Percentiles rank a stretch among this genome's conserved stretches.
Conservation (phyloP, 2,329 filamentous ascomycete species). For the Trichoderma sp. region DNA sequence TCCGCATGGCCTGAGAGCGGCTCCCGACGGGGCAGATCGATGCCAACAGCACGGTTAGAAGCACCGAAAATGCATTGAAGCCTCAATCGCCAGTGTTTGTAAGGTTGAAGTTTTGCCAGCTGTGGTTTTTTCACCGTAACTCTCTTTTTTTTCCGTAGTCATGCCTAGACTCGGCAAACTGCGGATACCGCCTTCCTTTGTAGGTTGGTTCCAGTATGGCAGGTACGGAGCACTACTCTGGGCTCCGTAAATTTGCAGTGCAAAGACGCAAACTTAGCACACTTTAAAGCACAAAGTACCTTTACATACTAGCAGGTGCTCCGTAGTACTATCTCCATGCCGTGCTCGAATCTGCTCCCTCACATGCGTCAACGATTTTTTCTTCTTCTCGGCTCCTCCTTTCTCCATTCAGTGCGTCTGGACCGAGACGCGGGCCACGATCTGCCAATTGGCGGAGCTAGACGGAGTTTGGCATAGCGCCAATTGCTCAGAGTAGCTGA, state of each 20-base stretch:
- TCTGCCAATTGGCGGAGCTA: constrained; percentile 9
- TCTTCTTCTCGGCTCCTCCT: constrained; percentile 6
- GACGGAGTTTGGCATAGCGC: not conserved
- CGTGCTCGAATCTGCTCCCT: constrained; percentile 9
- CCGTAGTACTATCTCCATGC: not conserved
- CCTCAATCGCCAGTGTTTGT: constrained; percentile 12
- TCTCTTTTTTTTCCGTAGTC: constrained; percentile 6
- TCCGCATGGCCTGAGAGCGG: not conserved
- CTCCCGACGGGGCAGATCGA: not conserved
- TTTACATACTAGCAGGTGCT: not conserved
- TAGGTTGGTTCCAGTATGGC: not conserved
- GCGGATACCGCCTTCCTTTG: constrained; percentile 16
- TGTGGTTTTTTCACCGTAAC: constrained; percentile 9
- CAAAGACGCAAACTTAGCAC: not conserved
- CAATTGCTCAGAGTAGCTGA: not conserved
- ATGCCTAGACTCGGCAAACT: constrained; percentile 8
- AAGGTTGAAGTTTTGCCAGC: constrained; percentile 18
- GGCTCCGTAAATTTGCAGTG: not conserved
- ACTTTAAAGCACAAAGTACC: not conserved
- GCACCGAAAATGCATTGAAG: not conserved
- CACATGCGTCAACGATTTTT: constrained; percentile 15
- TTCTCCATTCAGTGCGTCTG: constrained; percentile 8
- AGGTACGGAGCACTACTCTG: constrained; percentile 10
- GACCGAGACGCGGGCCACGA: constrained; percentile 13
- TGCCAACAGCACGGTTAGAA: not conserved